Evolutionary conservation across 164 flowering plant species (phyloP), one percentile per base, ranked within the genome.

Genomic region (Annona squamosa): DNA sequence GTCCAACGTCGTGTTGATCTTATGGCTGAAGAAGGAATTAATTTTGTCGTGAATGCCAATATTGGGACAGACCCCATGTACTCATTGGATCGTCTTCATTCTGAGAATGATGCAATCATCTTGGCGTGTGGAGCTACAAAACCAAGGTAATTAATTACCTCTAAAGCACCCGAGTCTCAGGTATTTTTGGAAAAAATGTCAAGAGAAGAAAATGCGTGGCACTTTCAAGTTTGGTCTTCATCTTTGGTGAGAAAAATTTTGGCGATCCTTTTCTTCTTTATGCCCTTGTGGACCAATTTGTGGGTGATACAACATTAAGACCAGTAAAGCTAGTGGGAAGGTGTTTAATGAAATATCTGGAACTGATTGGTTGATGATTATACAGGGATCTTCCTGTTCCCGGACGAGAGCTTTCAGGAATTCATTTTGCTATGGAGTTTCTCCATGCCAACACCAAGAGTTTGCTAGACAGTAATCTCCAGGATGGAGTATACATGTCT

Each of bases 371-470:
- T 44, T 44, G 42, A 13, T 10, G 45, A 18, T 44, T 68, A 10
- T 69, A 63, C 88, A 96, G 98, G 89, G 99, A 96, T 76, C 97
- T 96, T 75, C 93, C 98, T 66, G 97, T 93, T 74, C 93, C 97
- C 4, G 99, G 99, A 48, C 78, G 98, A 18, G 97, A 96, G 26
- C 77, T 91, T 13, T 82, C 87, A 3, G 99, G 99, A 64, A 79
- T 96, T 61, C 97, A 89, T 84, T 93, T 89, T 79, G 98, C 99
- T 4, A 96, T 96, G 99, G 94, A 96, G 79, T 96, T 96, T 73
- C 94, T 96, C 77, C 98, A 90, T 76, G 90, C 92, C 72, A 96
- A 96, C 81, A 96, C 99, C 3, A 96, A 96, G 77, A 96, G 99
- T 83, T 83, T 96, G 83, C 95, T 96, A 10, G 99, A 96, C 69